Evolutionary conservation across 805 yeast genomes (phyloP), one percentile per base, ranked within the genome.

Genomic region (Scheffersomyces coipomensis): DNA sequence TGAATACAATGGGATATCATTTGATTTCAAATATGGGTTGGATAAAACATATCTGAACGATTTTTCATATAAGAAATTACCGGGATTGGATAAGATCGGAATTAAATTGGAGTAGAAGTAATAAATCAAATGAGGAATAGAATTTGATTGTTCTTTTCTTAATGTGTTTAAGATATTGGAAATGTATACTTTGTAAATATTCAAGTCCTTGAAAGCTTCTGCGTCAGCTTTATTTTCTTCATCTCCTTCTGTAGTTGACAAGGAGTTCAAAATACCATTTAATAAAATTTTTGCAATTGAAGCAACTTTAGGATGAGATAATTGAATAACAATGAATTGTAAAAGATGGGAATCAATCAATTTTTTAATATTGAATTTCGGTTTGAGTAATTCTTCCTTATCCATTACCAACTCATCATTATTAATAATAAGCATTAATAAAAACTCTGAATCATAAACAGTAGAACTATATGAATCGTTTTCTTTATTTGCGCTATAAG

Each of bases 31-130:
- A 12, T 54, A 56, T 3, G 87, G 82, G 27, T 78, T 76, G 4
- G 77, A 63, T 26, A 88, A 63, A 9, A 89, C 69, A 73, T 81
- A 88, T 42, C 83, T 75, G 49, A 72, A 78, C 0, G 79, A 78
- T 47, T 79, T 78, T 46, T 89, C 96, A 58, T 83, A 86, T 16
- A 91, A 57, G 49, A 72, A 74, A 45, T 87, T 91, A 0, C 81
- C 78, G 0, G 97, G 96, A 44, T 82, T 79, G 5, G 71, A 57
- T 42, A 87, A 56, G 2, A 87, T 66, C 2, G 78, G 75, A 3
- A 79, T 62, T 27, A 88, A 55, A 37, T 76, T 72, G 1, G 88
- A 75, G 29, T 82, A 58, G 39, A 79, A 55, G 13, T 69, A 62
- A 61, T 84, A 76, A n/a, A 81, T 64, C 13, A 83, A 45, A 3